Base-by-base conservation (phyloP, 768 basidiomycete species). In the Amanita subjunquillea region DNA sequence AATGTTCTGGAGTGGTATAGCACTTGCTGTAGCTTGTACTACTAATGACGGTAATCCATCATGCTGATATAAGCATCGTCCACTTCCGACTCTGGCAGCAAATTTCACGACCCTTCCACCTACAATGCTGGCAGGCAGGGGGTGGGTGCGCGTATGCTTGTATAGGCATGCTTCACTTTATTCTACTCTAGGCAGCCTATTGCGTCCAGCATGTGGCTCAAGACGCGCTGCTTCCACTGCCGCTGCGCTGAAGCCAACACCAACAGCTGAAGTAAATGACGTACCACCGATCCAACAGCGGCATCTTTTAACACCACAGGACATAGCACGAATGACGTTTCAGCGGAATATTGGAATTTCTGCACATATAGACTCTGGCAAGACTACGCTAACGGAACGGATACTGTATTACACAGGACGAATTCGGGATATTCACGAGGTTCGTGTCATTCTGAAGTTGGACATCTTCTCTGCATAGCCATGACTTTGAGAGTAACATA, bases 271-370 rank as follows among this genome's bases (percentile, higher is more conserved):
- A 38, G 45, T 52, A 52, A 6, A 55, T 27, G 59, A 60, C 6
- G 47, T 42, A 13, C 55, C 64, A 17, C 60, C 69, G n/a, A 59
- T 68, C 1, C 59, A 60, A n/a, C 66, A 70, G 30, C 67, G 62
- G 51, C 72, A 77, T 58, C 57, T 69, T 2, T 71, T 90, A 57
- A 75, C 85, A 1, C 80, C 83, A 5, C 69, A 72, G 46, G 96
- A 99, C 69, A 56, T 72, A 50, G 62, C 69, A 54, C 75, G 87
- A 9, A 75, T 97, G 39, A 69, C 66, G 20, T 80, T 80, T 54
- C 91, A 98, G 66, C 74, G 96, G 57, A 99, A 99, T 66, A 95
- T 99, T 55, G 96, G 96, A 58, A 87, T 99, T 55, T 91, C 87
- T 3, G 92, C 92, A 0, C 91, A 94, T 63, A 94, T 94, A 58